Conservation (phyloP, 805 yeast species). For the Saturnispora serradocipensis region DNA sequence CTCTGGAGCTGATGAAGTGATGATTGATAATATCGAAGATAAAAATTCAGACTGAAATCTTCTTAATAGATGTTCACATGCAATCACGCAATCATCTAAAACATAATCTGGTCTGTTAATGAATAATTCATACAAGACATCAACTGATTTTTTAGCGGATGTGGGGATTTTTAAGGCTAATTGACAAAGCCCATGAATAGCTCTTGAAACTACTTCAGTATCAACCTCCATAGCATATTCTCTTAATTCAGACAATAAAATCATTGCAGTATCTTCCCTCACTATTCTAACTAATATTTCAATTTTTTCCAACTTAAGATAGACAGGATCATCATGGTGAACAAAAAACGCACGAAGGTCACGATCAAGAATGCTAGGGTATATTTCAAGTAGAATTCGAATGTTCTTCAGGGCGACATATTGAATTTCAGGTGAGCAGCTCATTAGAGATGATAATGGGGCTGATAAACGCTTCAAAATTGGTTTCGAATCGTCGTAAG, state of each 20-base stretch:
- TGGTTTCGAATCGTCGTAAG: conserved; percentile 28
- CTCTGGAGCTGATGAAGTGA: conserved; percentile 24
- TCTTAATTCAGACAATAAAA: conserved; percentile 59
- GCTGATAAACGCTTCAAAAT: conserved; percentile 67
- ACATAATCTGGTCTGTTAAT: conserved; percentile 57
- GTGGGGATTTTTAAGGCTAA: conserved; percentile 56
- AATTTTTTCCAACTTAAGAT: conserved; percentile 66
- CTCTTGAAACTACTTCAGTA: conserved; percentile 58
- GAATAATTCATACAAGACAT: conserved; percentile 47
- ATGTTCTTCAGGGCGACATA: conserved; percentile 89
- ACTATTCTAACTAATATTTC: conserved; percentile 67
- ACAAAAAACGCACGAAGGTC: conserved; percentile 87
- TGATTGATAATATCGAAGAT: conserved; percentile 46
- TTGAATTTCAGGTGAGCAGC: conserved; percentile 90
- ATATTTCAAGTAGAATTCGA: conserved; percentile 78
- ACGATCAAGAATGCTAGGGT: conserved; percentile 66
- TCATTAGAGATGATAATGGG: conserved; percentile 79
- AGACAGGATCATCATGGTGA: conserved; percentile 77
- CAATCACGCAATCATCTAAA: conserved; percentile 50
- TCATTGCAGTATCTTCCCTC: conserved; percentile 45
- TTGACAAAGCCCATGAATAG: conserved; percentile 62
- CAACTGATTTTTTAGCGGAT: conserved; percentile 48
- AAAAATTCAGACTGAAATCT: conserved; percentile 49
- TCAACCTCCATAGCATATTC: conserved; percentile 85
- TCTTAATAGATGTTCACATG: conserved; percentile 57